A percentile compares a stretch with the other conserved stretches of the same genome.
Conservation (phyloP, 768 basidiomycete genomes). For the Tulasnella sp. region DNA sequence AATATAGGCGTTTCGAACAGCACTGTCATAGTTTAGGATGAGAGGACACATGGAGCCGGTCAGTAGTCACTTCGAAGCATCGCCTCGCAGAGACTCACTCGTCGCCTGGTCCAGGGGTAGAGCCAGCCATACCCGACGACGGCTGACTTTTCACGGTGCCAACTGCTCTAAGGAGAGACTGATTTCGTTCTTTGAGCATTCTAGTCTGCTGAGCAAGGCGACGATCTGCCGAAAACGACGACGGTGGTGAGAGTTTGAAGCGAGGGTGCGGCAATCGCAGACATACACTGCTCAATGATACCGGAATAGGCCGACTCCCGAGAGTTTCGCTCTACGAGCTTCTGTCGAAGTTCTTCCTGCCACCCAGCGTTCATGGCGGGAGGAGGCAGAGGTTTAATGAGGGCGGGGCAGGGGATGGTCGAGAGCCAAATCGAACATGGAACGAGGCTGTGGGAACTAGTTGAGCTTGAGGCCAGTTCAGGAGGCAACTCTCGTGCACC, state of each 20-base stretch:
- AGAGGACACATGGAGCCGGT: not conserved
- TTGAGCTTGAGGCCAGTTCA: conserved; percentile 30
- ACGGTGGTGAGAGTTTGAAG: conserved; percentile 36
- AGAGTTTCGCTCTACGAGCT: conserved; percentile 82
- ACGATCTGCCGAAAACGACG: conserved; percentile 60
- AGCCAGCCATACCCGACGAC: conserved; percentile 16
- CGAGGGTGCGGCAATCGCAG: not conserved
- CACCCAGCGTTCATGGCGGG: conserved; percentile 33
- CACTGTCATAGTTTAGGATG: conserved; percentile 57
- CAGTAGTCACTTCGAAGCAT: conserved; percentile 26
- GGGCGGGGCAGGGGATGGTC: conserved; percentile 35
- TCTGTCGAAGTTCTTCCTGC: conserved; percentile 45
- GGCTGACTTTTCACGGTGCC: conserved; percentile 62
- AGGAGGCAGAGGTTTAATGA: not conserved
- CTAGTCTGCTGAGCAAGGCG: conserved; percentile 91
- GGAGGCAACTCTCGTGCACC: conserved; percentile 28
- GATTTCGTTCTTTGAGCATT: conserved; percentile 89
- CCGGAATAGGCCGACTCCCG: conserved; percentile 78
- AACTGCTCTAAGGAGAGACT: conserved; percentile 82
- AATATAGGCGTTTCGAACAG: conserved; percentile 85
- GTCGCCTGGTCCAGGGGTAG: conserved; percentile 51
- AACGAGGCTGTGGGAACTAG: conserved; percentile 38
- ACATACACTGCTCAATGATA: conserved; percentile 91
- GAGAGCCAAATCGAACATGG: conserved; percentile 23
- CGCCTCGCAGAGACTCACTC: conserved; percentile 59